A percentile compares a stretch with the other conserved stretches of the same genome.
phyloP scores from a whole-genome alignment of 257 asterid genomes.

The Solanum peruvianum region DNA sequence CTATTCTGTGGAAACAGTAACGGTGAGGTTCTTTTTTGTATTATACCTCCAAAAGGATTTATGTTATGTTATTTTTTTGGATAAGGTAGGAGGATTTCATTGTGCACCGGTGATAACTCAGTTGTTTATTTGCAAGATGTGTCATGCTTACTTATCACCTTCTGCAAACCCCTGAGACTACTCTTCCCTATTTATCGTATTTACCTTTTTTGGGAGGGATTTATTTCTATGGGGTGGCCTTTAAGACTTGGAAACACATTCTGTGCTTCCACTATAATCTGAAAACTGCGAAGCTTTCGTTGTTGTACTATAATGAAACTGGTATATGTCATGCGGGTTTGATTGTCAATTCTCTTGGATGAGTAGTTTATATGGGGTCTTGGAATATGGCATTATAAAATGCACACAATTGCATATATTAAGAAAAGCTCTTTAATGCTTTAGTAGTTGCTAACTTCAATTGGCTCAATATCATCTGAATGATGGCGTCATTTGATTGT shows the following conservation, averaged over 20 bases:
- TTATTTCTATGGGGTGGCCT: background rate
- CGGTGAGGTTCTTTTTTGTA: constrained; percentile 29
- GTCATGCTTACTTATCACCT: background rate
- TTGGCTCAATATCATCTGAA: background rate
- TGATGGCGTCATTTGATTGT: background rate
- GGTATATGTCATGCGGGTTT: background rate
- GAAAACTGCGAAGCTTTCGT: background rate
- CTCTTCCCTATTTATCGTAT: background rate
- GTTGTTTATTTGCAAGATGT: background rate
- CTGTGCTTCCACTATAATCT: background rate
- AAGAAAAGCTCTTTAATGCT: background rate
- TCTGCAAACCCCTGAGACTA: background rate
- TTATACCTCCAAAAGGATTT: background rate
- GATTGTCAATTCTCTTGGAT: background rate
- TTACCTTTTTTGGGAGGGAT: background rate
- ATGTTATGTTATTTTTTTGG: background rate
- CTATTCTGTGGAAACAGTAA: constrained; percentile 77
- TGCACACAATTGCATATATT: background rate
- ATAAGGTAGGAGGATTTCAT: background rate
- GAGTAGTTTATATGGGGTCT: background rate
- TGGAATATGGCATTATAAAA: background rate
- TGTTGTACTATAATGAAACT: background rate
- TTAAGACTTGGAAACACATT: background rate
- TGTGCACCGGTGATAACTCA: background rate
- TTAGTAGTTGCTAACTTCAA: background rate